Evolutionary conservation across 1,284 basidiomycete genomes (phyloP), one percentile per base, ranked within the genome.

Genomic region (Cryptococcus depauperatus): DNA sequence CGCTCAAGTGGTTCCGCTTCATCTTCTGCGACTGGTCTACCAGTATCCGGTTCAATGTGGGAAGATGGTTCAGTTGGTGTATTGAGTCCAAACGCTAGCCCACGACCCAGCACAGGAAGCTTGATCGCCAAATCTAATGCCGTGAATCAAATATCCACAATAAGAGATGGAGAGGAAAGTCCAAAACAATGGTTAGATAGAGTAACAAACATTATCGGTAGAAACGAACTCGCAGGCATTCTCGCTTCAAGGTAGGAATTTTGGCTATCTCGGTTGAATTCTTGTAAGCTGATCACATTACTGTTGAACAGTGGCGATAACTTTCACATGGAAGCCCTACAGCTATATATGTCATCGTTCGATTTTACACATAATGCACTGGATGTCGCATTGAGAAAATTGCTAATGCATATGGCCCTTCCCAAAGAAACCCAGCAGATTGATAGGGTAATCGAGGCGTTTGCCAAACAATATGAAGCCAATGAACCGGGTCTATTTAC

Each of bases 381-480:
- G 35, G 95, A 99, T 64, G 82, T 98, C 33, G 88, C 95, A 5
- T 71, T 99, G 37, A 84, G 95, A 27, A 83, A 83, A 59, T 69
- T 99, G 45, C 77, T 99, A 29, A 90, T 97, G 85, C 81, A 90
- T 57, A 80, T 95, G 38, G 82, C 84, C 41, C 76, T 99, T 39
- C 93, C 93, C 3, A 79, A 83, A 51, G 93, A 98, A 74, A 97
- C 93, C 0, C 95, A 98, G 66, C 93, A 98, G 70, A 98, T 99
- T 51, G 95, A 98, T 69, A 79, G 93, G 42, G 87, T 97, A 41
- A 89, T 99, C 64, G 91, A 97, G 70, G 87, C 87, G 0, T 98
- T 99, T 69, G 85, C 93, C 6, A 76, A 75, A 43, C 79, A 85
- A 46, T 99, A 97, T 70, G 73, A 80, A 48, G 74, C 79, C 46